phyloP scores from a whole-genome alignment of 306 rosid genomes.

The Quercus suber region DNA sequence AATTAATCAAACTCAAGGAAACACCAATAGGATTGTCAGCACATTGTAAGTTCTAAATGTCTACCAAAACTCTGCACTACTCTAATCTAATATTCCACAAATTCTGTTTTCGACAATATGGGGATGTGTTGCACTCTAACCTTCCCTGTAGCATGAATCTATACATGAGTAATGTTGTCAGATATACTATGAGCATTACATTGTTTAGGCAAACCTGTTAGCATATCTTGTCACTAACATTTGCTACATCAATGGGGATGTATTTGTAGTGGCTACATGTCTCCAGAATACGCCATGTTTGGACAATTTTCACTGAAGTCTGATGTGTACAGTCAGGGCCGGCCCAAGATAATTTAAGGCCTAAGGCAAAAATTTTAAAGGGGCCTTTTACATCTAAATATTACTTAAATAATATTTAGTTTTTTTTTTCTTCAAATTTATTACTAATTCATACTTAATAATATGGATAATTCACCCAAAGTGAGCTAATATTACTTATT shows the following conservation, averaged over 20 bases:
- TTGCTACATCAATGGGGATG: neutral
- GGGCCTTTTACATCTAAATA: too few species aligned
- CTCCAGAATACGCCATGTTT: constrained; percentile 39
- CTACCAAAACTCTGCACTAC: neutral
- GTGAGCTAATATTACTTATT: too few species aligned
- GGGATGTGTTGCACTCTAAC: neutral
- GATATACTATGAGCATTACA: neutral
- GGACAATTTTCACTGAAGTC: constrained; percentile 26
- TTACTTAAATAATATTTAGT: too few species aligned
- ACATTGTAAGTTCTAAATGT: constrained; percentile 33
- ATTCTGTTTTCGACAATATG: too few species aligned
- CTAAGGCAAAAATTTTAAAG: too few species aligned
- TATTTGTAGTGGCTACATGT: constrained; percentile 38
- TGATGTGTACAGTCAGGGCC: constrained; percentile 18
- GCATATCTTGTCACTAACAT: neutral
- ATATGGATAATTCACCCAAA: too few species aligned
- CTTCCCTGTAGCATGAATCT: neutral
- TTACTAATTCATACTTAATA: too few species aligned
- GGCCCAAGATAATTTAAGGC: too few species aligned
- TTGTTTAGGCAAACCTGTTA: too few species aligned
- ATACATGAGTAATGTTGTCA: neutral
- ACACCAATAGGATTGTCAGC: constrained; percentile 41
- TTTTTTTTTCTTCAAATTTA: too few species aligned
- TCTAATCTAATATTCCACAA: neutral
- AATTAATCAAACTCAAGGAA: constrained; percentile 34